Base-by-base conservation (phyloP, 1,284 basidiomycete genomes). In the Cystobasidiaceae sp. region DNA sequence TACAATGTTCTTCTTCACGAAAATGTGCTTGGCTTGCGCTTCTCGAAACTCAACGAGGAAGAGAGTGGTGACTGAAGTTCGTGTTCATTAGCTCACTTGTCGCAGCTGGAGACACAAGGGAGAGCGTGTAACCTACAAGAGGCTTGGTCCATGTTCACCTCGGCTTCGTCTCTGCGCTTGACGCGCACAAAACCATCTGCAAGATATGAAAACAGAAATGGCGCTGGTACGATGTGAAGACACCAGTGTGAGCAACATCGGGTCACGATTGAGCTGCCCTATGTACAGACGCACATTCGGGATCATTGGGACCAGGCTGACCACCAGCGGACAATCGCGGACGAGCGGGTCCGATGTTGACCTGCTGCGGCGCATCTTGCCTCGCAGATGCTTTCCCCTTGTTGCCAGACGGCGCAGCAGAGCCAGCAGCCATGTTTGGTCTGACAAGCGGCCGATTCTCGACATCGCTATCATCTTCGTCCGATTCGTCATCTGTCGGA, bases 201-300 rank as follows among this genome's bases (percentile, higher is more conserved):
- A 21, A 64, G 43, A 27, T 64, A 64, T 21, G n/a, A 46, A 27
- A 55, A 64, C 21, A 64, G 61, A 28, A 64, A 64, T n/a, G 51
- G 61, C n/a, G 51, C 61, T 64, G 61, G n/a, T 11, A 39, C 11
- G n/a, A 11, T n/a, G 37, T 11, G 37, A 39, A 39, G 11, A 11
- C 11, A 48, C 45, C 13, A 17, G 11, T 9, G 8, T 15, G 45
- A 9, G 21, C 23, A 48, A 11, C 21, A 48, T 48, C n/a, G n/a
- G n/a, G n/a, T n/a, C 13, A 48, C 23, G 11, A 13, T 8, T 48
- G 8, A 48, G 45, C 45, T 17, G 15, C 15, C 8, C 9, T 44
- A 43, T n/a, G 41, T 19, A 9, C 13, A 2, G 49, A 39, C 51
- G 11, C 28, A 64, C 61, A 51, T 6, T 52, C 44, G 21, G 51